These are phyloP conservation scores for Hymenoscyphus fructigenus DNA, from an alignment of 2,329 filamentous ascomycete species.

Conservation along the genomic window DNA sequence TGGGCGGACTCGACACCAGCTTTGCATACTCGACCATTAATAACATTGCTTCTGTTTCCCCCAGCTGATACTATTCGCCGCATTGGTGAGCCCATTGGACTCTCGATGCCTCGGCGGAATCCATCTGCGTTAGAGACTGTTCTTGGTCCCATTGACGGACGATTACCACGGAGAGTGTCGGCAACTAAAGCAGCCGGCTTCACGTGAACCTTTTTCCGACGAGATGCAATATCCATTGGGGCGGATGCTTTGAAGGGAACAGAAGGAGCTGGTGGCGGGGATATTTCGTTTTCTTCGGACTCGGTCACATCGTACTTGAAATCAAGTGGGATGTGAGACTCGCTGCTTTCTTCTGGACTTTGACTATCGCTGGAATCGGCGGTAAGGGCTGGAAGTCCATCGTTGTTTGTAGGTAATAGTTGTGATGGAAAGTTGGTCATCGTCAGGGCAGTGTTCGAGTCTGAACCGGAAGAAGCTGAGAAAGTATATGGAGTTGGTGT, in stretches of 20 bases:
- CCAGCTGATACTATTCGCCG: constrained; percentile 36
- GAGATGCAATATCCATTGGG: constrained; percentile 34
- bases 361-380: constrained; percentile 23
- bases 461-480: constrained; percentile 15
- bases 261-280: constrained; percentile 28
- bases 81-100: constrained; percentile 35
- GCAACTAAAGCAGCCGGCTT: constrained; percentile 34
- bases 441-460: constrained; percentile 16
- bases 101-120: constrained; percentile 30
- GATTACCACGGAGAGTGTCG: constrained; percentile 25
- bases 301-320: constrained; percentile 28
- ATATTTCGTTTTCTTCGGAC: constrained; percentile 22
- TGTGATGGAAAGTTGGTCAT: constrained; percentile 30
- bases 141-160: constrained; percentile 32
- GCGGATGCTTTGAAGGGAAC: constrained; percentile 33
- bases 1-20: constrained; percentile 33
- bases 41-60: constrained; percentile 30
- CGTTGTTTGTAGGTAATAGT: constrained; percentile 17
- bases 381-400: constrained; percentile 15
- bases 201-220: constrained; percentile 34
- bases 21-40: constrained; percentile 34
- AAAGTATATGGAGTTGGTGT: constrained; percentile 29
- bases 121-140: constrained; percentile 35
- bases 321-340: constrained; percentile 18
- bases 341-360: constrained; percentile 25